Percentiles rank a stretch among this genome's conserved stretches.
phyloP scores from a whole-genome alignment of 78 protist genomes.

The Reticulomyxa filosa region DNA sequence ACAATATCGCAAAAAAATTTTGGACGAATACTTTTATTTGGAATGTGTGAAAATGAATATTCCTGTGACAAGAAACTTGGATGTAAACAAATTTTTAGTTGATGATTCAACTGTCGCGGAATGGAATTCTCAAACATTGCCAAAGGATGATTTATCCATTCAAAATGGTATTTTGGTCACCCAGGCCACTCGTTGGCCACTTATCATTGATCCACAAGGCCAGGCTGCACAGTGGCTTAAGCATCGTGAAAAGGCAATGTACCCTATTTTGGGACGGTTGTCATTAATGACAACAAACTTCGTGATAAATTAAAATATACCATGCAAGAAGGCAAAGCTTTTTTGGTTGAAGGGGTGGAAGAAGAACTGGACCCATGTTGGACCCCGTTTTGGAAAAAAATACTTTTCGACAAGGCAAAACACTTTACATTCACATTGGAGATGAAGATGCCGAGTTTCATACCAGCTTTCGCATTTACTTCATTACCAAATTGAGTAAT shows the following conservation, averaged over 20 bases:
- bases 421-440: slow-evolving; percentile 25
- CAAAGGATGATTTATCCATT: slow-evolving; percentile 62
- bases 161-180: slow-evolving; percentile 70
- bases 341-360: slow-evolving; percentile 47
- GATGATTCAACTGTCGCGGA: slow-evolving; percentile 43
- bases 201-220: slow-evolving; percentile 75
- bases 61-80: slow-evolving; percentile 38
- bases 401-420: slow-evolving; percentile 32
- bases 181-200: slow-evolving; percentile 35
- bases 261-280: not conserved
- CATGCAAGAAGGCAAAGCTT: slow-evolving; percentile 34
- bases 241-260: slow-evolving; percentile 21
- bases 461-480: slow-evolving; percentile 32
- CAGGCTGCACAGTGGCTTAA: slow-evolving; percentile 62
- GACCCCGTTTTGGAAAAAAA: slow-evolving; percentile 63
- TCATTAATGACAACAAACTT: slow-evolving; percentile 21
- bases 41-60: slow-evolving; percentile 12
- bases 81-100: slow-evolving; percentile 29
- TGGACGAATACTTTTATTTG: slow-evolving; percentile 11
- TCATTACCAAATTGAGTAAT: slow-evolving; percentile 56
- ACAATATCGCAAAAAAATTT: slow-evolving; percentile 37
- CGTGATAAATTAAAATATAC: slow-evolving; percentile 23
- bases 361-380: slow-evolving; percentile 56
- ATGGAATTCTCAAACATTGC: slow-evolving; percentile 67
- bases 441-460: slow-evolving; percentile 50